Percentiles rank a stretch among this genome's conserved stretches.
These are phyloP conservation scores for Ophiostoma sp. DNA, from an alignment of 2,329 filamentous ascomycete genomes.

Conservation along the genomic window DNA sequence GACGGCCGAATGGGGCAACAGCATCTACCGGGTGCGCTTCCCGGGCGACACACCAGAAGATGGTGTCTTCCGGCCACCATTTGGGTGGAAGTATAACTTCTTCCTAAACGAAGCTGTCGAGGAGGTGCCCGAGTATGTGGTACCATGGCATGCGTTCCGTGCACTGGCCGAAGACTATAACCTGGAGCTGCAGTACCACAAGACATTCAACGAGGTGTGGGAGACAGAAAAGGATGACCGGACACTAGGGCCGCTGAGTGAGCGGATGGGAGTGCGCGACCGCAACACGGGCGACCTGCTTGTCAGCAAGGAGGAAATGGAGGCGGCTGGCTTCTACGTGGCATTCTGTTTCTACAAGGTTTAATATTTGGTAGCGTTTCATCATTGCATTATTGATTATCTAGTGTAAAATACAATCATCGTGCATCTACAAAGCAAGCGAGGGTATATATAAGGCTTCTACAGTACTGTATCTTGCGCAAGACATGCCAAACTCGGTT, in stretches of 20 bases:
- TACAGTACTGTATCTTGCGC: background rate
- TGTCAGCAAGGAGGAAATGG: constrained; percentile 82
- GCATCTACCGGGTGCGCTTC: constrained; percentile 86
- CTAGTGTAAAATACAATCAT: background rate
- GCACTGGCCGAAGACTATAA: constrained; percentile 95
- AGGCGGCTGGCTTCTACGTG: constrained; percentile 86
- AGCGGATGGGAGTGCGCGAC: constrained; percentile 90
- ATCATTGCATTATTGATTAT: background rate
- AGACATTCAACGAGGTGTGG: constrained; percentile 87
- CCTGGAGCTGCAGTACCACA: constrained; percentile 89
- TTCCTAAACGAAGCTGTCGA: constrained; percentile 94
- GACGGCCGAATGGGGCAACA: constrained; percentile 83
- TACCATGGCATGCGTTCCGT: constrained; percentile 96
- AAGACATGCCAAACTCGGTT: background rate
- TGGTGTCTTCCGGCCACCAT: constrained; percentile 88
- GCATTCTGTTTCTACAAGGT: constrained; percentile 98
- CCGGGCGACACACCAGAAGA: constrained; percentile 75
- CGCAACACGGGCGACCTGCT: constrained; percentile 60
- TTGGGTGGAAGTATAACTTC: constrained; percentile 97
- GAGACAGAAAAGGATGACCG: constrained; percentile 81
- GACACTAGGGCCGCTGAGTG: constrained; percentile 75
- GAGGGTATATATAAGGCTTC: background rate
- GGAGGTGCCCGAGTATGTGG: constrained; percentile 93
- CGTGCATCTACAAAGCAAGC: no score
- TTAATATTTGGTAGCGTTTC: constrained; percentile 35